Percentiles rank a stretch among this genome's conserved stretches.
Conservation (phyloP, 2,329 filamentous ascomycete genomes). For the Alternaria triticina region DNA sequence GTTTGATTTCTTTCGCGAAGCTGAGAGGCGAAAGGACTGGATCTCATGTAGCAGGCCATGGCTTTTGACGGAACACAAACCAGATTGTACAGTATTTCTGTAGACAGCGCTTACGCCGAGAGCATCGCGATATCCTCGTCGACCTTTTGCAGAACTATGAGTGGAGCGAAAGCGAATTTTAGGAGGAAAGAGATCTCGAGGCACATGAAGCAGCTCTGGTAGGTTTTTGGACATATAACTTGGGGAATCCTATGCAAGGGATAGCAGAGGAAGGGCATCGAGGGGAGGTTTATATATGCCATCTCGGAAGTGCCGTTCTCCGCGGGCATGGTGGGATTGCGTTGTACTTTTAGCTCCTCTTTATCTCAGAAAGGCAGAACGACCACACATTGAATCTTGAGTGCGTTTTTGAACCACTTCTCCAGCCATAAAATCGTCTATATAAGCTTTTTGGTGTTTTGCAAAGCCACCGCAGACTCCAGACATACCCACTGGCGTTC, state of each 20-base stretch:
- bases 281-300: accelerated
- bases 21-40: not conserved
- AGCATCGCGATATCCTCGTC: not conserved
- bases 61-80: not conserved
- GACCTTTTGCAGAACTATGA: not conserved
- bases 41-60: not conserved
- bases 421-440: not conserved
- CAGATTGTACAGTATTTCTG: not conserved
- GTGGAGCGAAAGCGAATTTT: too few species aligned
- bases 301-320: not conserved
- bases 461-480: not conserved
- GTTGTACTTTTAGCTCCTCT: too few species aligned
- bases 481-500: too few species aligned
- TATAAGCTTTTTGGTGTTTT: not conserved
- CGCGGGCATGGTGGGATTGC: too few species aligned
- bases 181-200: too few species aligned
- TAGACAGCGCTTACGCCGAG: accelerated
- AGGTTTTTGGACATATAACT: too few species aligned
- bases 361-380: not conserved
- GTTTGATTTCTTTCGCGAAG: accelerated
- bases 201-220: too few species aligned
- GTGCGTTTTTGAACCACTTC: not conserved
- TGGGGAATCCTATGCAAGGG: too few species aligned
- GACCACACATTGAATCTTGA: not conserved
- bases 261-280: too few species aligned